Conservation (phyloP, 495 filamentous ascomycete species). For the Letharia lupina region DNA sequence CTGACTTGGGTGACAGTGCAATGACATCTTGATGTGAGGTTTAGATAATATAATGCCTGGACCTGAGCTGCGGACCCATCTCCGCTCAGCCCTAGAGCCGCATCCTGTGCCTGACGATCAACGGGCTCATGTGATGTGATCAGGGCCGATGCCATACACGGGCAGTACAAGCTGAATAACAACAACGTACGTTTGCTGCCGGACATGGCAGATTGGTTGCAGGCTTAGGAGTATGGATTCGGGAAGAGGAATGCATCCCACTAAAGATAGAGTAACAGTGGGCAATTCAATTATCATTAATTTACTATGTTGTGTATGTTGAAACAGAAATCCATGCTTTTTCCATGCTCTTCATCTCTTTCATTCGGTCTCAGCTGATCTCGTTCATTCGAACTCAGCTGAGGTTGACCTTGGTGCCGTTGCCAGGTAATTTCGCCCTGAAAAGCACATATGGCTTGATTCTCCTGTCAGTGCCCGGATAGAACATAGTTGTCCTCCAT, state of each 20-base stretch:
- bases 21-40: background rate
- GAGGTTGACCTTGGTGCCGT: conserved; percentile 28
- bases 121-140: background rate
- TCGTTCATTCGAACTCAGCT: conserved; percentile 1
- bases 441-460: conserved; percentile 33
- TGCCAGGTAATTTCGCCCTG: conserved; percentile 30
- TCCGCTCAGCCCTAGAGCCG: conserved; percentile 3
- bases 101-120: conserved; percentile 18
- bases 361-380: background rate
- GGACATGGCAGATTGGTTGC: background rate
- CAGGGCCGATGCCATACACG: background rate
- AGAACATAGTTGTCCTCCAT: conserved; percentile 22
- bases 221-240: background rate
- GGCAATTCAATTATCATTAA: background rate
- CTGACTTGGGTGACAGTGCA: background rate
- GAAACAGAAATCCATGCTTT: too few relatives aligned
- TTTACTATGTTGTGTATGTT: background rate
- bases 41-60: background rate
- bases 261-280: background rate
- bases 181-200: background rate
- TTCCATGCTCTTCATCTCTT: background rate
- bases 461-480: conserved; percentile 27
- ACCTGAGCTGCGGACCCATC: conserved; percentile 1
- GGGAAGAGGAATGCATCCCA: background rate
- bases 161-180: background rate